These are phyloP conservation scores for Blastobotrys capitulatus DNA, from an alignment of 1,139 yeast genomes.

Conservation along the genomic window DNA sequence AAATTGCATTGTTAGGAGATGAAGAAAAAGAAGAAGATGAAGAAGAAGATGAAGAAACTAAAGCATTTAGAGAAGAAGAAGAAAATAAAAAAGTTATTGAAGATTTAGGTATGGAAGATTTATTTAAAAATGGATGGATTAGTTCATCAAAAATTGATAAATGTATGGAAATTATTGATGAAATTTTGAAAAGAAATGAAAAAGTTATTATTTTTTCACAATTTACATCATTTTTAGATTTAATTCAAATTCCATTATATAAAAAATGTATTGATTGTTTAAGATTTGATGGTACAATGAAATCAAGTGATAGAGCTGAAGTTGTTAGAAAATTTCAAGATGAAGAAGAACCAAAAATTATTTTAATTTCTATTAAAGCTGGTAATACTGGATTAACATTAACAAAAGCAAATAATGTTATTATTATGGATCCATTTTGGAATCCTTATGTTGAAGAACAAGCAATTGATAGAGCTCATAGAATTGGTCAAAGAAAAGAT, in stretches of 20 bases:
- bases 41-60: constrained; percentile 7
- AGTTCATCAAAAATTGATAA: constrained; percentile 44
- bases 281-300: constrained; percentile 81
- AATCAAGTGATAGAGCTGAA: constrained; percentile 54
- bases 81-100: constrained; percentile 16
- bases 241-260: constrained; percentile 54
- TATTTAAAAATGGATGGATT: constrained; percentile 33
- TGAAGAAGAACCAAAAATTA: constrained; percentile 44
- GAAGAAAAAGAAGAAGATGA: constrained; percentile 6
- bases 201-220: constrained; percentile 79
- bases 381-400: constrained; percentile 91
- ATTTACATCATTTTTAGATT: constrained; percentile 71
- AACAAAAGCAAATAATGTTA: constrained; percentile 89
- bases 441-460: constrained; percentile 95
- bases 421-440: constrained; percentile 93
- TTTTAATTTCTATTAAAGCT: constrained; percentile 76
- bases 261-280: constrained; percentile 46
- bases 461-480: constrained; percentile 91
- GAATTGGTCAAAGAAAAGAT: constrained; percentile 79
- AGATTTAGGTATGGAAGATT: constrained; percentile 21
- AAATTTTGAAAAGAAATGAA: constrained; percentile 45
- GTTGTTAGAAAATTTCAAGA: constrained; percentile 61
- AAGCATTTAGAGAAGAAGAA: constrained; percentile 9
- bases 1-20: neutral
- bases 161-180: constrained; percentile 42